These are phyloP conservation scores for Neurospora tetrasperma DNA, from an alignment of 495 filamentous ascomycete genomes.

Conservation along the genomic window DNA sequence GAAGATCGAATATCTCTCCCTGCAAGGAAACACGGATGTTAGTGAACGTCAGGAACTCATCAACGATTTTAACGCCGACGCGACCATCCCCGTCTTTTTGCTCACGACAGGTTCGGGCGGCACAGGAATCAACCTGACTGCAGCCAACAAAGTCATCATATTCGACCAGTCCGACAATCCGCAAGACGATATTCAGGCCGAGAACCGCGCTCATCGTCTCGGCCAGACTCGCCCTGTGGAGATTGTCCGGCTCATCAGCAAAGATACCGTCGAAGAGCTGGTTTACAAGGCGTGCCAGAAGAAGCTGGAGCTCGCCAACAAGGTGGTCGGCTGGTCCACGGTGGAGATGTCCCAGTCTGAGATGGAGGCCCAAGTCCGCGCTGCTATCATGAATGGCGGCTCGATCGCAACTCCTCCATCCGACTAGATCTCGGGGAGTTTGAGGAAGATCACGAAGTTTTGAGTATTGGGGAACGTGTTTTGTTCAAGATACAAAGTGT, in stretches of 20 bases:
- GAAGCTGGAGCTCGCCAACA: constrained; percentile 84
- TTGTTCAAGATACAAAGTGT: background rate
- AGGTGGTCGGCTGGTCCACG: constrained; percentile 42
- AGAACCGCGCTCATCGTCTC: constrained; percentile 91
- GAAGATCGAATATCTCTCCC: constrained; percentile 61
- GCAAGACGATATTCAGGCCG: constrained; percentile 91
- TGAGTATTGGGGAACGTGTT: background rate
- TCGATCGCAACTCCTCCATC: constrained; percentile 7
- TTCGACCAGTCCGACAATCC: constrained; percentile 95
- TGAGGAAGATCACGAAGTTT: background rate
- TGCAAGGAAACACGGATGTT: constrained; percentile 81
- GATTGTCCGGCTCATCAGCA: constrained; percentile 67
- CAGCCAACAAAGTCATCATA: constrained; percentile 94
- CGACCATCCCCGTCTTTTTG: constrained; percentile 78
- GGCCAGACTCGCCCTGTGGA: constrained; percentile 87
- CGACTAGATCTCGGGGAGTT: background rate
- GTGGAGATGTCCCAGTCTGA: constrained; percentile 21
- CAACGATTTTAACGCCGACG: constrained; percentile 69
- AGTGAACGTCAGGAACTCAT: constrained; percentile 75
- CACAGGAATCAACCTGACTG: constrained; percentile 88
- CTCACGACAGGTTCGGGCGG: constrained; percentile 89
- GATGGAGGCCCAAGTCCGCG: constrained; percentile 22
- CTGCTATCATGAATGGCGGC: constrained; percentile 10
- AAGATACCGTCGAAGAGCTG: constrained; percentile 83
- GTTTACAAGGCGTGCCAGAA: constrained; percentile 82